Base-by-base conservation (phyloP, 2,329 filamentous ascomycete genomes). In the Daldinia eschscholtzii region DNA sequence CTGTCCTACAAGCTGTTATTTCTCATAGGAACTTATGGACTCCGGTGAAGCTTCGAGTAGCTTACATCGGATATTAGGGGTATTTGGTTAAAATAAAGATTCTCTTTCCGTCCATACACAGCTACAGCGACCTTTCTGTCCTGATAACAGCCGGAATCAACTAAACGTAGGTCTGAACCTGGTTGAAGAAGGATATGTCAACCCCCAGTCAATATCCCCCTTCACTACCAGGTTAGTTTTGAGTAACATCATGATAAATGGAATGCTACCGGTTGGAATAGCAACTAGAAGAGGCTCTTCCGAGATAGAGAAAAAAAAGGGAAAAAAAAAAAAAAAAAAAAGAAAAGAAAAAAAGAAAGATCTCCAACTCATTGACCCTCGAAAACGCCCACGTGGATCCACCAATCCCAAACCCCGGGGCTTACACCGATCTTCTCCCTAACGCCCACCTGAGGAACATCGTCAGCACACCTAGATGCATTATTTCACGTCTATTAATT, bases 81-180 rank as follows among this genome's bases (percentile, higher is more conserved):
- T 52, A 52, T 20, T 44, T 50, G 39, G 28, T 13, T 64, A 46
- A 56, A 28, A 28, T 53, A 53, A 53, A 35, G 9, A 37, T 20
- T 20, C 12, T 5, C 6, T 12, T 7, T 13, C 35, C 50, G 28
- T 15, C 7, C 9, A n/a, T 9, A 35, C n/a, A 13, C 18, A 53
- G 23, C 44, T 28, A 15, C 12, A 3, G 23, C 7, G 12, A 28
- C 12, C 4, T 50, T 28, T 23, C 18, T 10, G 26, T 48, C 44
- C 18, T 48, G 10, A 48, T 10, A 48, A 48, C 44, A 48, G 20
- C 44, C 44, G 44, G 44, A 13, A 48, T 10, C 20, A 26, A 23
- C 44, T 13, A 48, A 15, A 4, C 9, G 6, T 48, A 26, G 2
- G 13, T 20, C 5, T 26, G 4, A 10, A 26, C 12, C 23, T 28